Evolutionary conservation across 2,329 filamentous ascomycete genomes (phyloP).

Genomic region (Claviceps sp.): DNA sequence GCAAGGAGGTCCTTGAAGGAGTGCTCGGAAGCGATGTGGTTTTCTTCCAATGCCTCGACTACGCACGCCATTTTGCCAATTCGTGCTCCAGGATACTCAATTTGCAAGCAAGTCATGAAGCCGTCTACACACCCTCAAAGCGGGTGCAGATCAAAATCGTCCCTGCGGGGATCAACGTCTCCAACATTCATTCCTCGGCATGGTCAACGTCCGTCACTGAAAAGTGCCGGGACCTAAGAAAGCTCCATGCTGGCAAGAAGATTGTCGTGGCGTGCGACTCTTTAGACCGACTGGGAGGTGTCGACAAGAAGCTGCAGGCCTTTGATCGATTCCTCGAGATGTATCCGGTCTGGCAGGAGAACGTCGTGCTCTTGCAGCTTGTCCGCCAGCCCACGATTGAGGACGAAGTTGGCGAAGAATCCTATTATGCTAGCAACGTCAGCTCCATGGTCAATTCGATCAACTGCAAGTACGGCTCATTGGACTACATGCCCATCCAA

Average conservation of each 20-base stretch:
- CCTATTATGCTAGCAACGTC: slow-evolving; percentile 73
- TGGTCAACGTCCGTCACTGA: slow-evolving; percentile 58
- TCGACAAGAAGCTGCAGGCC: slow-evolving; percentile 83
- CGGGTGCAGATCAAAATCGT: slow-evolving; percentile 2
- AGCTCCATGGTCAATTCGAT: slow-evolving; percentile 81
- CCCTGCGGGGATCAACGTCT: slow-evolving; percentile 59
- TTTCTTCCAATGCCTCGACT: slow-evolving; percentile 88
- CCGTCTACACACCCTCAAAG: slow-evolving; percentile 65
- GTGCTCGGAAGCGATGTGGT: slow-evolving; percentile 82
- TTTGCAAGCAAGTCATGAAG: slow-evolving; percentile 67
- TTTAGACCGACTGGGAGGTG: slow-evolving; percentile 80
- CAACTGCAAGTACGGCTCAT: slow-evolving; percentile 76
- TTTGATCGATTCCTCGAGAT: slow-evolving; percentile 82
- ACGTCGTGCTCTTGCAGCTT: slow-evolving; percentile 85
- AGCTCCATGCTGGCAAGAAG: slow-evolving; percentile 71
- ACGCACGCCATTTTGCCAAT: slow-evolving; percentile 83
- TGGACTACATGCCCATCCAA: slow-evolving; percentile 82
- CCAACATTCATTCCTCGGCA: slow-evolving; percentile 58
- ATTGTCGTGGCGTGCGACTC: slow-evolving; percentile 88
- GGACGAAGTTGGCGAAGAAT: slow-evolving; percentile 62
- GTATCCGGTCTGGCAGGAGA: slow-evolving; percentile 79
- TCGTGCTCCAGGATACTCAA: slow-evolving; percentile 81
- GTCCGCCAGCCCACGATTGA: slow-evolving; percentile 69
- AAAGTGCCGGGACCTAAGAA: slow-evolving; percentile 56
- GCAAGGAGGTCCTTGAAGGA: slow-evolving; percentile 80